Evolutionary conservation across 1,139 yeast species (phyloP).

Genomic region (Wickerhamomyces sp.): DNA sequence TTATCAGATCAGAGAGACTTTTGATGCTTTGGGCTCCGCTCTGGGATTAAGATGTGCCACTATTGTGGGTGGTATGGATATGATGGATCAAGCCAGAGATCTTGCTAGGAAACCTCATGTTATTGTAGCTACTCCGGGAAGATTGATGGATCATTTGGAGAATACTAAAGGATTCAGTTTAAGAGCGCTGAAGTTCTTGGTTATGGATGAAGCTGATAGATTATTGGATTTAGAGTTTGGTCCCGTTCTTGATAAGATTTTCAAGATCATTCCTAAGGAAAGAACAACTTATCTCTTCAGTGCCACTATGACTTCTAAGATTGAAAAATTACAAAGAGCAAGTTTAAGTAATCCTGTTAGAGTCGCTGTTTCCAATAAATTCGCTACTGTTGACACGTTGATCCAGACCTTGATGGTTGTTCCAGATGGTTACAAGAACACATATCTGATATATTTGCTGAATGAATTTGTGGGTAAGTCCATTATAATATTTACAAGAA

Average conservation of each 20-base stretch:
- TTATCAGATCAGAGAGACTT: conserved; percentile 90
- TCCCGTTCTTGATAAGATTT: conserved; percentile 83
- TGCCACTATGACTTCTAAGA: conserved; percentile 95
- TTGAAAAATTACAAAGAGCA: conserved; percentile 92
- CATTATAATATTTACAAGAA: conserved; percentile 84
- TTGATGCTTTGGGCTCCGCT: conserved; percentile 83
- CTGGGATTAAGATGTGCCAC: conserved; percentile 90
- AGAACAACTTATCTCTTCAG: conserved; percentile 87
- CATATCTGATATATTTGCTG: conserved; percentile 73
- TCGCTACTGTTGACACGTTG: conserved; percentile 89
- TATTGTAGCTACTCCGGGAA: conserved; percentile 94
- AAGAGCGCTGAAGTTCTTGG: conserved; percentile 73
- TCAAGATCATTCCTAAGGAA: conserved; percentile 78
- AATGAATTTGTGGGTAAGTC: conserved; percentile 86
- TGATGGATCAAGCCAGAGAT: conserved; percentile 96
- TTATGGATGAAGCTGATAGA: conserved; percentile 97
- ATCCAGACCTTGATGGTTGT: conserved; percentile 87
- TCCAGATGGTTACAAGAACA: conserved; percentile 90
- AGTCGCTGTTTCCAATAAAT: conserved; percentile 83
- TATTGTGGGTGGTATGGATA: conserved; percentile 96
- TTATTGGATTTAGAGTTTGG: conserved; percentile 95
- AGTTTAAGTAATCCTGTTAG: conserved; percentile 85
- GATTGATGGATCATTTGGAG: conserved; percentile 92
- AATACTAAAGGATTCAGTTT: conserved; percentile 89
- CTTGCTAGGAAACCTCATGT: conserved; percentile 91